These are phyloP conservation scores for Evansstolkia leycettana DNA, from an alignment of 495 filamentous ascomycete genomes.

Conservation along the genomic window DNA sequence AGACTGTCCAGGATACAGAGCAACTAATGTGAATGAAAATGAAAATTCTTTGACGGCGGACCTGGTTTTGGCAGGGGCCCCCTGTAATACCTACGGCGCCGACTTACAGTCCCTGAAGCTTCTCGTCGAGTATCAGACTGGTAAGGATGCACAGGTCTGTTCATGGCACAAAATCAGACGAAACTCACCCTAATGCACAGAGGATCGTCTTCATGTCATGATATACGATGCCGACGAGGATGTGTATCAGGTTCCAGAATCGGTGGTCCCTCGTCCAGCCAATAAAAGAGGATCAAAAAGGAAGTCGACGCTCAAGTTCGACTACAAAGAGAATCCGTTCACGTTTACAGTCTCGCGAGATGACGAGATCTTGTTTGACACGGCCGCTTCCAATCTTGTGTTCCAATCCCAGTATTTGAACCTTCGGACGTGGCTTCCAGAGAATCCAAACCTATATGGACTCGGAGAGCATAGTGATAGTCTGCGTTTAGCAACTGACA, in stretches of 20 bases:
- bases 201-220: slow-evolving; percentile 67
- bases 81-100: slow-evolving; percentile 60
- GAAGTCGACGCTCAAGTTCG: slow-evolving; percentile 43
- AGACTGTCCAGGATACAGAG: slow-evolving; percentile 61
- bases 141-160: slow-evolving; percentile 41
- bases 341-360: slow-evolving; percentile 54
- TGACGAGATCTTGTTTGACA: slow-evolving; percentile 69
- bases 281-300: slow-evolving; percentile 10
- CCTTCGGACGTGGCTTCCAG: slow-evolving; percentile 55
- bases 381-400: slow-evolving; percentile 52
- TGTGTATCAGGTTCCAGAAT: slow-evolving; percentile 68
- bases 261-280: slow-evolving; percentile 52
- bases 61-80: slow-evolving; percentile 50
- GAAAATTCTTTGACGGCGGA: slow-evolving; percentile 37
- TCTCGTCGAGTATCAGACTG: slow-evolving; percentile 62
- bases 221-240: slow-evolving; percentile 65
- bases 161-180: too few relatives aligned
- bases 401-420: slow-evolving; percentile 73
- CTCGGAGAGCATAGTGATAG: slow-evolving; percentile 70
- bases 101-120: slow-evolving; percentile 56
- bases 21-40: slow-evolving; percentile 45
- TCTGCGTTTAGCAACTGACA: slow-evolving; percentile 55
- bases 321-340: slow-evolving; percentile 57
- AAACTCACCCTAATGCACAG: too few relatives aligned
- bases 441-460: slow-evolving; percentile 62